phyloP scores from a whole-genome alignment of 2,329 filamentous ascomycete genomes.

The Cladophialophora carrionii region DNA sequence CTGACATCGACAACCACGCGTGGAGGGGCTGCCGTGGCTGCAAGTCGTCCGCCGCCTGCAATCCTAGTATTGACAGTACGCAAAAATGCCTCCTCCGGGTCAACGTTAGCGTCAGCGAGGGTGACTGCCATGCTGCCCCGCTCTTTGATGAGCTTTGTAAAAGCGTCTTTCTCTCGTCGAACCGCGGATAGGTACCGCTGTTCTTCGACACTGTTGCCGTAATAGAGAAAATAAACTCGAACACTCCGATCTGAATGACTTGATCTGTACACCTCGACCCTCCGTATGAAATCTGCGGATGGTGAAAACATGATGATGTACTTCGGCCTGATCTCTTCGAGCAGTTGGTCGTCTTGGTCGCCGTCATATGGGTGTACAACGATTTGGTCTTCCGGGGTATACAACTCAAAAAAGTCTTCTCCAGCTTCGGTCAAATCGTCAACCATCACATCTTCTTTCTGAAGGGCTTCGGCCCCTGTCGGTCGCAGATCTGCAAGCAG shows the following conservation, averaged over 20 bases:
- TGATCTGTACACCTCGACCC: conserved; percentile 93
- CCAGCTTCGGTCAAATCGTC: conserved; percentile 74
- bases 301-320: conserved; percentile 99
- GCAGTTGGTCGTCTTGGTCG: conserved; percentile 92
- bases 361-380: conserved; percentile 92
- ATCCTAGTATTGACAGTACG: conserved; percentile 96
- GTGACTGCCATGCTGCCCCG: conserved; percentile 90
- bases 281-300: conserved; percentile 87
- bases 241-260: conserved; percentile 72
- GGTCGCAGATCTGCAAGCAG: conserved; percentile 81
- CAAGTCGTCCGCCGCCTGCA: conserved; percentile 83
- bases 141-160: conserved; percentile 92
- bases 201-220: conserved; percentile 91
- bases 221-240: conserved; percentile 95
- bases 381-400: conserved; percentile 85
- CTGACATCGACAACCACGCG: conserved; percentile 93
- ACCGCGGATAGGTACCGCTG: conserved; percentile 88
- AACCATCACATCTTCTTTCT: conserved; percentile 73
- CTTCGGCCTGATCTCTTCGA: conserved; percentile 88
- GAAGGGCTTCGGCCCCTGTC: conserved; percentile 73
- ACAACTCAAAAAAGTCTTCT: conserved; percentile 89
- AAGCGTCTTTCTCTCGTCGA: conserved; percentile 93
- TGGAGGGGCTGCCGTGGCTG: conserved; percentile 82
- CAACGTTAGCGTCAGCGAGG: conserved; percentile 72
- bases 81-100: conserved; percentile 88